These are phyloP conservation scores for Fusarium cicatricum DNA, from an alignment of 2,329 filamentous ascomycete species.

Conservation along the genomic window DNA sequence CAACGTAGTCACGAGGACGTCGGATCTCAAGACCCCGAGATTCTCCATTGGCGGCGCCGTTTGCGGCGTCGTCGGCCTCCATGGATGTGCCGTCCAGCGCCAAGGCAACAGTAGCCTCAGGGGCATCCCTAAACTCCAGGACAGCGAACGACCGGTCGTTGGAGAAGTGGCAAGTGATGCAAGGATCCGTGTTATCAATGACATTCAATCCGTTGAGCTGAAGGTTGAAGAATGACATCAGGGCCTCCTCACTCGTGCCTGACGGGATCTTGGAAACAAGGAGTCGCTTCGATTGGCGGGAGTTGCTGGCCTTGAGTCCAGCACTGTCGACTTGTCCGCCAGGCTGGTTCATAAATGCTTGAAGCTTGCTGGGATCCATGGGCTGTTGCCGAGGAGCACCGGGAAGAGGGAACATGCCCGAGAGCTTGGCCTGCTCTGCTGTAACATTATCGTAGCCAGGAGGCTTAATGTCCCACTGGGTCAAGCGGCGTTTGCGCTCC, in stretches of 20 bases:
- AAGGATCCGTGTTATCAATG: constrained; percentile 83
- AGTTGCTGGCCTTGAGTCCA: constrained; percentile 91
- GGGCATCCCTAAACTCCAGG: constrained; percentile 86
- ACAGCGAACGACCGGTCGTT: constrained; percentile 83
- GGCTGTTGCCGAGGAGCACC: constrained; percentile 94
- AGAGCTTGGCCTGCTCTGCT: constrained; percentile 97
- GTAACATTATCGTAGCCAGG: constrained; percentile 98
- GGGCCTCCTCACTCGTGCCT: constrained; percentile 75
- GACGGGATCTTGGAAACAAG: constrained; percentile 84
- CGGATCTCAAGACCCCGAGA: constrained; percentile 75
- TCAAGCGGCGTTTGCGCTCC: constrained; percentile 89
- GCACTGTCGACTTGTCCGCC: constrained; percentile 74
- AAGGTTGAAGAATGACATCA: constrained; percentile 91
- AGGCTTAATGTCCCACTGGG: constrained; percentile 99
- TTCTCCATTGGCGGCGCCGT: constrained; percentile 62
- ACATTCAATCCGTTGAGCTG: constrained; percentile 98
- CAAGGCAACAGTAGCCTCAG: constrained; percentile 89
- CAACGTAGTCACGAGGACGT: constrained; percentile 96
- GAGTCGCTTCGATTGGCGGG: constrained; percentile 91
- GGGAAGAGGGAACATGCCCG: constrained; percentile 97
- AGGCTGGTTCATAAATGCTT: constrained; percentile 95
- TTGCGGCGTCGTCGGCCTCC: constrained; percentile 72
- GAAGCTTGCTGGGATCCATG: constrained; percentile 92
- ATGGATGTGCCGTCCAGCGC: constrained; percentile 91
- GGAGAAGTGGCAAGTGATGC: constrained; percentile 82